Evolutionary conservation across 2,329 filamentous ascomycete genomes (phyloP).

Genomic region (Furcasterigmium sp.): DNA sequence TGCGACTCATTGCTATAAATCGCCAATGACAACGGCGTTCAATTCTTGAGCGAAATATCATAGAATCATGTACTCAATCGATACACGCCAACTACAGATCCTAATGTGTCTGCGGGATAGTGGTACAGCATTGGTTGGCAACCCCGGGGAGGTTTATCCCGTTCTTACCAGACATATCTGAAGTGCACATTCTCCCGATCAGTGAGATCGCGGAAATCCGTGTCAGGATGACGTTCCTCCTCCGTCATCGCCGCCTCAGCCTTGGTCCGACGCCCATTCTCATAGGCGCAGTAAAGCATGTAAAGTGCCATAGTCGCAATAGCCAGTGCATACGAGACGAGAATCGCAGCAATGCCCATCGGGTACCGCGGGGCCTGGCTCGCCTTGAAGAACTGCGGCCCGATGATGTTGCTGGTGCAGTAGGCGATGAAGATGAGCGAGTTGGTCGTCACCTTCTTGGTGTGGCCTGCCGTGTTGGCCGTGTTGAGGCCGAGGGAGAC

Average conservation of each 20-base stretch:
- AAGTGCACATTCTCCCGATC: slow-evolving; percentile 26
- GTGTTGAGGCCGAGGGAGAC: slow-evolving; percentile 15
- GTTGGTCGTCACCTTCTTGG: slow-evolving; percentile 36
- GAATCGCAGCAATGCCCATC: slow-evolving; percentile 19
- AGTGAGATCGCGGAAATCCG: slow-evolving; percentile 27
- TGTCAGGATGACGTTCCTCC: too few relatives aligned
- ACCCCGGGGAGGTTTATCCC: too few relatives aligned
- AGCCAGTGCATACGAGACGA: slow-evolving; percentile 17
- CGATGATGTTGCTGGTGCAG: slow-evolving; percentile 31
- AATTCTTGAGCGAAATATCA: too few relatives aligned
- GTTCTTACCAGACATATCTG: slow-evolving; percentile 16
- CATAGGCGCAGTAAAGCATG: slow-evolving; percentile 19
- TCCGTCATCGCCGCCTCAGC: too few relatives aligned
- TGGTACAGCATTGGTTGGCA: too few relatives aligned
- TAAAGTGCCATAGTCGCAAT: slow-evolving; percentile 24
- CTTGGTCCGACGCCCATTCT: slow-evolving; percentile 22
- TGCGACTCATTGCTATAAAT: too few relatives aligned
- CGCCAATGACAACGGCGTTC: too few relatives aligned
- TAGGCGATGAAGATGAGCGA: slow-evolving; percentile 41
- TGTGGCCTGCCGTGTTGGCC: slow-evolving; percentile 29
- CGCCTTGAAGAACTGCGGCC: slow-evolving; percentile 31
- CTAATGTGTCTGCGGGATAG: too few relatives aligned
- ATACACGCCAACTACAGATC: too few relatives aligned
- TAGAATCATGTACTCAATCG: too few relatives aligned
- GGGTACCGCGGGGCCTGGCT: slow-evolving; percentile 25